A percentile compares a stretch with the other conserved stretches of the same genome.
Evolutionary conservation across 805 yeast species (phyloP).

Genomic region (Metschnikowia aberdeeniae): DNA sequence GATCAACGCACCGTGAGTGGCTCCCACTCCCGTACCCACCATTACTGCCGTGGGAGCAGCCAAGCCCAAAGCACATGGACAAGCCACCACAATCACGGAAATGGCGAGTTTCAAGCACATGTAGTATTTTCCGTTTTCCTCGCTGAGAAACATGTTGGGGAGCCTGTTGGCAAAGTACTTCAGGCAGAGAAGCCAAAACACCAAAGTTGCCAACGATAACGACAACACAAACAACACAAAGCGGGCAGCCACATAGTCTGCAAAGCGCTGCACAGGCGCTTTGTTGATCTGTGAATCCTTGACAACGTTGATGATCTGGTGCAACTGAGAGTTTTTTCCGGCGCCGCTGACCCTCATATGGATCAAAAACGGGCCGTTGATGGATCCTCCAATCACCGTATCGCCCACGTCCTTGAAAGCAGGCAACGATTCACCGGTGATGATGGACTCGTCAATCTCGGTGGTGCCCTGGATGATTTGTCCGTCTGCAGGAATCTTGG

Average conservation of each 20-base stretch:
- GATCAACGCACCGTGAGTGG: constrained; percentile 79
- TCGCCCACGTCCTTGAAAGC: constrained; percentile 61
- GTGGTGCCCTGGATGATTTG: constrained; percentile 69
- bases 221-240: constrained; percentile 75
- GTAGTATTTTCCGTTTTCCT: constrained; percentile 53
- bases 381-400: constrained; percentile 80
- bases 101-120: constrained; percentile 77
- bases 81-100: constrained; percentile 93
- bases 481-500: constrained; percentile 91
- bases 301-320: constrained; percentile 82
- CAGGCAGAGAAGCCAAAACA: constrained; percentile 35
- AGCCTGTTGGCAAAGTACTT: constrained; percentile 19
- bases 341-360: constrained; percentile 65
- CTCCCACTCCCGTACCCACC: constrained; percentile 98
- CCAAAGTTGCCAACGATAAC: constrained; percentile 62
- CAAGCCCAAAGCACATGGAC: constrained; percentile 96
- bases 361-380: constrained; percentile 73
- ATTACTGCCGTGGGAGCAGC: constrained; percentile 98
- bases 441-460: constrained; percentile 81
- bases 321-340: constrained; percentile 81
- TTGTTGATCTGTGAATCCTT: constrained; percentile 83
- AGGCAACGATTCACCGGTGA: constrained; percentile 89
- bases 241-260: constrained; percentile 78
- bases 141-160: constrained; percentile 47
- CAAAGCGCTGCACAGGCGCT: constrained; percentile 88